Percentiles rank a stretch among this genome's conserved stretches.
These are phyloP conservation scores for Calocybe gambosa DNA, from an alignment of 1,284 basidiomycete genomes.

Conservation along the genomic window DNA sequence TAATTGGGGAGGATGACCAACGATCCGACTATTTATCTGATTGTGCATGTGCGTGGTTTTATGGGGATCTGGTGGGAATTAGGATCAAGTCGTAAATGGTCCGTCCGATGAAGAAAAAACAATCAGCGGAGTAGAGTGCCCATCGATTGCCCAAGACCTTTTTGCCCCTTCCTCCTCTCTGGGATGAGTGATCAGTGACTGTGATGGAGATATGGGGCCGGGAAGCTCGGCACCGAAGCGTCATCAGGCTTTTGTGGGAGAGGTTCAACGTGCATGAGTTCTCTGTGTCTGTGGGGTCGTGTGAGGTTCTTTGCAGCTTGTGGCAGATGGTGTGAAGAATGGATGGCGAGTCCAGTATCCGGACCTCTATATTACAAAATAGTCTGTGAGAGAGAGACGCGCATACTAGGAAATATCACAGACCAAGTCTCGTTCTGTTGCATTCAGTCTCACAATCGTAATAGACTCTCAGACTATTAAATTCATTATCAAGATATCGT, in stretches of 20 bases:
- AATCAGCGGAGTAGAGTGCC: neutral
- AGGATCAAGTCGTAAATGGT: neutral
- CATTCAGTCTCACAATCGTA: slow-evolving; percentile 6
- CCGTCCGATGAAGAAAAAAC: neutral
- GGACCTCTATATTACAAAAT: too few species aligned
- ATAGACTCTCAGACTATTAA: neutral
- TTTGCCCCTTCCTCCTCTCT: neutral
- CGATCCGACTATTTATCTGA: slow-evolving; percentile 1
- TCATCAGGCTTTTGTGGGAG: neutral
- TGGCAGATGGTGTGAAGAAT: neutral
- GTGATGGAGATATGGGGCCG: neutral
- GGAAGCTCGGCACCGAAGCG: slow-evolving; percentile 1
- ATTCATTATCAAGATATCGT: neutral
- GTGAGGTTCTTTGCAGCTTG: neutral
- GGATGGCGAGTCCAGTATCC: neutral
- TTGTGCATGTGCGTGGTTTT: neutral
- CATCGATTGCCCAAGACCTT: neutral
- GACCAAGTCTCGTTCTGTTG: neutral
- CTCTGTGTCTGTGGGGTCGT: neutral
- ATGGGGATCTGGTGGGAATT: slow-evolving; percentile 6
- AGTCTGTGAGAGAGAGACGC: neutral
- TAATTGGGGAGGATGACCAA: neutral
- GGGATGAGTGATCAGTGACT: neutral
- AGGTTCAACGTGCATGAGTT: neutral
- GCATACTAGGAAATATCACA: neutral